Evolutionary conservation across 139 green algal genomes (phyloP).

Genomic region (Ettlia oleoabundans): DNA sequence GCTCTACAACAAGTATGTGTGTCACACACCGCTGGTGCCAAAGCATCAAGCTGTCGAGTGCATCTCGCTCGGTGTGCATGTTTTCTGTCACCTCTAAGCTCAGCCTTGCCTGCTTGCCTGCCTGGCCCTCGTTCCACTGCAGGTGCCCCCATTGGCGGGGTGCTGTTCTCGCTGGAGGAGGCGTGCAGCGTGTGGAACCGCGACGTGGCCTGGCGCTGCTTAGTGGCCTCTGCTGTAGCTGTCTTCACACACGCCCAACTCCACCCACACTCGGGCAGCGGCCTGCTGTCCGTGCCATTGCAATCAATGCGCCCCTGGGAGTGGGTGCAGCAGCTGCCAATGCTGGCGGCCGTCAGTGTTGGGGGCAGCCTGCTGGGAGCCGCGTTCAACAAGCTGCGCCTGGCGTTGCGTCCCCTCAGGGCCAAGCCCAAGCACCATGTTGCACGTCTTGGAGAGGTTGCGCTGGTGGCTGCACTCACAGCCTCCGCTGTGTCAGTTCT

Average conservation of each 20-base stretch:
- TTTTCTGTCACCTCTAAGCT: too few relatives aligned
- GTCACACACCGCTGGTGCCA: too few relatives aligned
- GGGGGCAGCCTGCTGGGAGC: constrained; percentile 78
- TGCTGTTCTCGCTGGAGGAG: constrained; percentile 93
- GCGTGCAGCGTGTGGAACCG: constrained; percentile 74
- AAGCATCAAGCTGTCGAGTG: too few relatives aligned
- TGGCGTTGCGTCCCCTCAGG: neutral
- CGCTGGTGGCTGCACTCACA: constrained; percentile 11
- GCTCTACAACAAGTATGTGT: too few relatives aligned
- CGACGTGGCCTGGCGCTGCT: constrained; percentile 40
- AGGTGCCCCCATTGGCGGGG: constrained; percentile 85
- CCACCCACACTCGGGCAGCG: neutral
- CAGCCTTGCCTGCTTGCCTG: too few relatives aligned
- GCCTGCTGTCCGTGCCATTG: constrained; percentile 15
- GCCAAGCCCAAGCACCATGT: constrained; percentile 7
- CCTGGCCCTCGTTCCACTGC: too few relatives aligned
- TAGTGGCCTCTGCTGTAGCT: neutral
- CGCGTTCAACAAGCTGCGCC: constrained; percentile 75
- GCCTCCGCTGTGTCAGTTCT: neutral
- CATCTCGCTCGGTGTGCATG: too few relatives aligned
- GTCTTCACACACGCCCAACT: neutral
- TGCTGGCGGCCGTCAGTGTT: constrained; percentile 69
- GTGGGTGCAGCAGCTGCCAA: constrained; percentile 67
- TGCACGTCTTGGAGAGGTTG: neutral
- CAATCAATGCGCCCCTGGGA: neutral